Base-by-base conservation (phyloP, 2,329 filamentous ascomycete genomes). In the Calonectria pseudoreteaudii region DNA sequence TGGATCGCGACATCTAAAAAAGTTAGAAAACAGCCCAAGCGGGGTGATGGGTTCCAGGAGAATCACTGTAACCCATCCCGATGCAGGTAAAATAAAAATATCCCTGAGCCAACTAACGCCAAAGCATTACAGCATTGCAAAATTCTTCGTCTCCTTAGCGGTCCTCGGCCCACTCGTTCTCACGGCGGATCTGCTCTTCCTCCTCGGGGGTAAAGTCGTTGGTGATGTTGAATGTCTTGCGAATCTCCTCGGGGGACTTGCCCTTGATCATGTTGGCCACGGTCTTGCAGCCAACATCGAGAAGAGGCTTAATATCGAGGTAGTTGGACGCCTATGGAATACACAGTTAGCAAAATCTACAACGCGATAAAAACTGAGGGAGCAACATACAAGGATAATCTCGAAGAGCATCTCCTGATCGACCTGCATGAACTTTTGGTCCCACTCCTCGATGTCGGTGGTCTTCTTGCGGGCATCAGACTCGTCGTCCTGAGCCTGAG, bases 191-290 rank as follows among this genome's bases (percentile, higher is more conserved):
- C 90, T 99, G 97, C 84, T 99, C 97, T 86, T 99, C 97, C 88
- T 99, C 97, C 86, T 99, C 97, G 3, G 96, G 95, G 0, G 97
- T 98, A 88, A 99, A 99, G 86, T 99, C 97, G 82, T 99, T 99
- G 82, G 97, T 97, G 82, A 99, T 99, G 88, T 99, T 99, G 90
- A 99, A 99, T 0, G 97, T 99, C 91, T 98, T 99, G 66, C 97
- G 94, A 82, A 99, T 99, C 89, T 99, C 97, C 85, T 99, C 97
- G 4, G 97, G 97, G 0, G 95, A 98, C 91, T 99, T 99, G 88
- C 97, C 97, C 94, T 99, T 99, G 90, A 99, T 99, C 97, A 99
- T 99, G 88, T 99, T 99, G 75, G 97, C 97, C 20, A 99, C 97
- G 0, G 97, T 99, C 92, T 99, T 99, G 92, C 97, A 99, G 75